A percentile compares a stretch with the other conserved stretches of the same genome.
Evolutionary conservation across 2,329 filamentous ascomycete species (phyloP).

Genomic region (Phoma sp.): DNA sequence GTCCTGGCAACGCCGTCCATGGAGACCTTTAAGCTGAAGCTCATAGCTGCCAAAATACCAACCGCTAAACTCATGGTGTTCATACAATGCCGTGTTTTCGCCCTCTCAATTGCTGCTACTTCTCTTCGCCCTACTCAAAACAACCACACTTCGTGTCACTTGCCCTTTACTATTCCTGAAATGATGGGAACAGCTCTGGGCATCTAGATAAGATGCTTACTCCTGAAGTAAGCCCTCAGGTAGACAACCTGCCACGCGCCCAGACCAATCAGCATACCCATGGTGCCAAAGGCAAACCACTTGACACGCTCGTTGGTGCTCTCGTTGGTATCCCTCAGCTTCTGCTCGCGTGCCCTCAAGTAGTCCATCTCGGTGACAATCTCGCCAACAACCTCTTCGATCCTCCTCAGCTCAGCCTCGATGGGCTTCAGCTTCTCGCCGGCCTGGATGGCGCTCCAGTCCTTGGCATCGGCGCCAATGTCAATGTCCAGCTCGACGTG

Average conservation of each 20-base stretch:
- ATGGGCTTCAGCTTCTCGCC: constrained; percentile 97
- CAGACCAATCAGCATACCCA: constrained; percentile 84
- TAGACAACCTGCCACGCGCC: constrained; percentile 99
- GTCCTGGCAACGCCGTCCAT: constrained; percentile 15
- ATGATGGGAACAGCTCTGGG: too few species aligned
- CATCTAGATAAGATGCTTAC: constrained; percentile 58
- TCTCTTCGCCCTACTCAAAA: not conserved
- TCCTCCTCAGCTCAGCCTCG: constrained; percentile 89
- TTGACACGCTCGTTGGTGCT: constrained; percentile 99
- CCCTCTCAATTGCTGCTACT: not conserved
- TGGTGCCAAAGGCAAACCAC: constrained; percentile 96
- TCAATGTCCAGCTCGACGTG: constrained; percentile 92
- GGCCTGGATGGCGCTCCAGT: constrained; percentile 96
- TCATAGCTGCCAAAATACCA: constrained; percentile 2
- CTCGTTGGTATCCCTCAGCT: constrained; percentile 97
- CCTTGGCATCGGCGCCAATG: constrained; percentile 94
- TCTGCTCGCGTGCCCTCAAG: constrained; percentile 86
- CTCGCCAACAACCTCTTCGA: constrained; percentile 89
- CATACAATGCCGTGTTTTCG: constrained; percentile 14
- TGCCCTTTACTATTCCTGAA: too few species aligned
- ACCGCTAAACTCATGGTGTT: constrained; percentile 18
- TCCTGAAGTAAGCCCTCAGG: constrained; percentile 88
- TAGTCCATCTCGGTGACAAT: constrained; percentile 97
- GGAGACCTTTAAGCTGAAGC: not conserved
- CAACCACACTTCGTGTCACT: not conserved